Percentiles rank a stretch among this genome's conserved stretches.
Evolutionary conservation across 2,329 filamentous ascomycete species (phyloP).

Genomic region (Orbilia blumenaviensis): DNA sequence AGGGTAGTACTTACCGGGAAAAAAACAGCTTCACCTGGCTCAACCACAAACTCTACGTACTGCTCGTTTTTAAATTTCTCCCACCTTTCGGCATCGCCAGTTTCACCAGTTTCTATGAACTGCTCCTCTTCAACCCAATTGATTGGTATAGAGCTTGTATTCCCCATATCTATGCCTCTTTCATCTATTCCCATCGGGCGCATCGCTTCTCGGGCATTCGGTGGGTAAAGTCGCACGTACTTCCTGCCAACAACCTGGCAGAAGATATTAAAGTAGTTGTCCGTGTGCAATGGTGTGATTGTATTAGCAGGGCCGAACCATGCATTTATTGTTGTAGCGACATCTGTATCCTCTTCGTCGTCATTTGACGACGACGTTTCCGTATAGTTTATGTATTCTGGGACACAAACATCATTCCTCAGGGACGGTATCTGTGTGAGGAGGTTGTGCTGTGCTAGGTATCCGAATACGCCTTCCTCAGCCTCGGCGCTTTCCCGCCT

Average conservation of each 20-base stretch:
- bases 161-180: slow-evolving; percentile 84
- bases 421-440: slow-evolving; percentile 82
- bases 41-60: slow-evolving; percentile 80
- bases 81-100: slow-evolving; percentile 58
- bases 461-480: slow-evolving; percentile 66
- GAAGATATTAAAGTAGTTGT: slow-evolving; percentile 92
- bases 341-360: slow-evolving; percentile 59
- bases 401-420: slow-evolving; percentile 77
- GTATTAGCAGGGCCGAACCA: slow-evolving; percentile 92
- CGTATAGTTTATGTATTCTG: slow-evolving; percentile 69
- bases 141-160: slow-evolving; percentile 83
- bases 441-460: slow-evolving; percentile 91
- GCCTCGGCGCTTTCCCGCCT: slow-evolving; percentile 26
- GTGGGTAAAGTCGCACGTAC: slow-evolving; percentile 88
- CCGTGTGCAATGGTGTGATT: slow-evolving; percentile 91
- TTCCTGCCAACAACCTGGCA: slow-evolving; percentile 89
- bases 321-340: slow-evolving; percentile 76
- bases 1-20: slow-evolving; percentile 70
- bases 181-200: slow-evolving; percentile 71
- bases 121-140: slow-evolving; percentile 71
- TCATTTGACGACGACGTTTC: slow-evolving; percentile 20
- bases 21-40: slow-evolving; percentile 83
- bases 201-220: slow-evolving; percentile 68
- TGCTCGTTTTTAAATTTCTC: slow-evolving; percentile 68
- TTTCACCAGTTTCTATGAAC: slow-evolving; percentile 54